Evolutionary conservation across 495 filamentous ascomycete species (phyloP), one percentile per base, ranked within the genome.

Genomic region (Tuber borchii): DNA sequence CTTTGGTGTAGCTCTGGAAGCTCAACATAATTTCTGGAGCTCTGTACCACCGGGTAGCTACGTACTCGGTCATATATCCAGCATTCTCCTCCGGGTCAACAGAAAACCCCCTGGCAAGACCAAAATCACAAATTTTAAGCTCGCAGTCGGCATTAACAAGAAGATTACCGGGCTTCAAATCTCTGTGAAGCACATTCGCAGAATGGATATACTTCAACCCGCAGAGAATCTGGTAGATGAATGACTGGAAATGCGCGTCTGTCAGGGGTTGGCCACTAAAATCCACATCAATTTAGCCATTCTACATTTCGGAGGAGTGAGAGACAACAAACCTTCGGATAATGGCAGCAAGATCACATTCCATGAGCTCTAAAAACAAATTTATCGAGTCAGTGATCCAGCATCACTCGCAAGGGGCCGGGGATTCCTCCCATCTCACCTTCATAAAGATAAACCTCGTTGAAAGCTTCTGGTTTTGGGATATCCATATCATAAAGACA

Each of bases 401-500:
- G 61, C 39, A 37, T 65, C 43, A 72, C 43, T 44, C 3, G 65
- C 71, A 42, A 43, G 16, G 0, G 73, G 2, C 22, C 16, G 72
- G 43, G 56, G 69, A 72, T 51, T 39, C 43, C 45, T 43, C 31
- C 56, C 26, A 31, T 34, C 86, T 80, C 85, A 97, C 95, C 95
- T 89, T 98, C 95, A 81, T 98, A 98, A 68, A 99, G 90, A 87
- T 99, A 99, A 73, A 93, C 95, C 86, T 99, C 95, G 85, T 98
- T 99, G 86, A 99, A 99, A 86, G 96, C 97, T 48, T 99, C 95
- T 43, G 95, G 95, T 83, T 93, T 88, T 61, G 95, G 95, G 82
- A 99, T 98, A 83, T 99, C 95, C 95, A 99, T 98, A 86, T 98
- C 96, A 86, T 97, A 99, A 69, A 99, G 88, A 85, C 95, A 98